Evolutionary conservation across 2,329 filamentous ascomycete species (phyloP).

Genomic region (Calonectria pteridis): DNA sequence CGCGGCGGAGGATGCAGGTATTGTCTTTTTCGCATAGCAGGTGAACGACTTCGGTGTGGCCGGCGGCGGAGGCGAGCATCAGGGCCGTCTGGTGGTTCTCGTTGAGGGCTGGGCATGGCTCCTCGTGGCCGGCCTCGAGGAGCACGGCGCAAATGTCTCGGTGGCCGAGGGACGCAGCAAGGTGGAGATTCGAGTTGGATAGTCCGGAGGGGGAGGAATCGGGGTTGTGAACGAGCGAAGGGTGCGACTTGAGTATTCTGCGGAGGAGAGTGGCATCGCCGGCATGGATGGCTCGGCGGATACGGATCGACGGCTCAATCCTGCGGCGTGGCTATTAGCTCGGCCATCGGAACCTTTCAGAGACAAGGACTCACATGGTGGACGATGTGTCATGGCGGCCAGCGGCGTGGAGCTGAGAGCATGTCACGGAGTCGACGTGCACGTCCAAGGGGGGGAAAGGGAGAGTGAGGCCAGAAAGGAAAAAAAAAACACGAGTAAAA

Average conservation of each 20-base stretch:
- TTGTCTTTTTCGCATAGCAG: conserved; percentile 76
- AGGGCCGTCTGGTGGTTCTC: conserved; percentile 84
- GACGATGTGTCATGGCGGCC: conserved; percentile 42
- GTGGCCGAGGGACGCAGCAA: conserved; percentile 81
- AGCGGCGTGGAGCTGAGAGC: conserved; percentile 32
- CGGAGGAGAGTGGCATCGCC: conserved; percentile 79
- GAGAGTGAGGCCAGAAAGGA: conserved; percentile 15
- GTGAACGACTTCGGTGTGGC: conserved; percentile 80
- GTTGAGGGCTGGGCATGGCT: conserved; percentile 80
- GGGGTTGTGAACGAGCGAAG: conserved; percentile 80
- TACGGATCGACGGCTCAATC: conserved; percentile 82
- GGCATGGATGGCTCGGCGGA: conserved; percentile 84
- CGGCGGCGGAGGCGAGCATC: conserved; percentile 79
- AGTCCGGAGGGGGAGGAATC: conserved; percentile 76
- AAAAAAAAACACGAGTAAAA: conserved; percentile 1
- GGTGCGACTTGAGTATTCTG: conserved; percentile 82
- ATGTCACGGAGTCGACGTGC: conserved; percentile 31
- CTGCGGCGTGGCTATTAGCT: conserved; percentile 52
- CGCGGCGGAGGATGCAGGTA: conserved; percentile 72
- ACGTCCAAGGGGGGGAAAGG: conserved; percentile 4
- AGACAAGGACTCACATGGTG: conserved; percentile 38
- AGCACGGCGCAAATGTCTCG: conserved; percentile 77
- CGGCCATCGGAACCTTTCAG: background rate
- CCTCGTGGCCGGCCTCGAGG: conserved; percentile 80
- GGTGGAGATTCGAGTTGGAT: conserved; percentile 86